Evolutionary conservation across 805 yeast species (phyloP), one percentile per base, ranked within the genome.

Genomic region (Candida corydali): DNA sequence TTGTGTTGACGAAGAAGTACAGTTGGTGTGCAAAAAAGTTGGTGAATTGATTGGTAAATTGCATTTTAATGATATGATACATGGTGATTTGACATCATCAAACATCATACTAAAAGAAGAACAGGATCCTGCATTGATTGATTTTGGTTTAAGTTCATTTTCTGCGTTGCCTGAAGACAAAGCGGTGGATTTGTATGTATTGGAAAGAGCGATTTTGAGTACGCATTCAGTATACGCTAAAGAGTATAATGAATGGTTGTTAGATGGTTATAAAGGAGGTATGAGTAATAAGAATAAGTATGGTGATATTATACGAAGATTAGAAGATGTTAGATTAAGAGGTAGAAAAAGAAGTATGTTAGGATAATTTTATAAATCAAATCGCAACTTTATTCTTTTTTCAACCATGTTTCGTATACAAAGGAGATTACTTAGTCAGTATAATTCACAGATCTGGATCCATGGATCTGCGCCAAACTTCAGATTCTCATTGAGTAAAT

Each of bases 271-370:
- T 50, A 59, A 61, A 26, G 43, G 49, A 15, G 64, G 61, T 1
- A 74, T 70, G 39, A 25, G 53, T 50, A 15, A 73, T 73, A 12
- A 47, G 47, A 14, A 71, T 45, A 65, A 66, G 48, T 57, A 57
- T 37, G 63, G 53, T 11, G 93, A 83, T 44, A 75, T 81, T 0
- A 46, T 76, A 41, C 70, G 69, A 37, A 73, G 89, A 54, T 72
- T 93, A 34, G 85, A 80, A 37, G 94, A 83, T 29, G 98, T 91
- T 1, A 69, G 98, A 51, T 58, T 83, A 65, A 77, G 98, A 54
- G 98, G 98, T 1, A 73, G 98, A 47, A 93, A 93, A 73, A 76
- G 98, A 59, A 83, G 95, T 40, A 86, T 91, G 96, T 63, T 89
- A 32, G 98, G 98, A 9, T 43, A 32, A 17, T 18, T 22, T n/a